Evolutionary conservation across 345 rosid genomes (phyloP), one percentile per base, ranked within the genome.

Genomic region (Odontarrhena argentea): DNA sequence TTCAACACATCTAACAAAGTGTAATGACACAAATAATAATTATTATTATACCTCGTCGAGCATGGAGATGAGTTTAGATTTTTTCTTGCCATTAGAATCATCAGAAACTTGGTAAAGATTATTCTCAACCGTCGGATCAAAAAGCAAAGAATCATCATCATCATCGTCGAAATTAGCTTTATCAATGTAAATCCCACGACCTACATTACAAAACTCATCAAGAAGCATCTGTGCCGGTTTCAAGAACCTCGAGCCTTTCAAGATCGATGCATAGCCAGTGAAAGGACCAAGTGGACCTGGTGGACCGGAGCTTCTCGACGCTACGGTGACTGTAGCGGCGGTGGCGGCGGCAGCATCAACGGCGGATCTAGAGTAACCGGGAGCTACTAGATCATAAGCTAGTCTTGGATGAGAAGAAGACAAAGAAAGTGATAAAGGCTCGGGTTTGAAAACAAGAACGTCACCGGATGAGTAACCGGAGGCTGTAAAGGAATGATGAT

Each of bases 211-310:
- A 54, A 92, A 76, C 79, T 89, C 96, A 59, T 87, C 93, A 41
- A 92, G 84, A 65, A 92, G 79, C 75, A 79, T 83, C 55, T 92
- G 96, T 0, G 98, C 91, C 3, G 98, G 98, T 76, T 79, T 89
- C 82, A 92, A 73, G 72, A 92, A 92, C 63, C 85, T 87, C 4
- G 98, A 92, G 38, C 86, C 97, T 56, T 84, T 85, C 52, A 92
- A 69, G 61, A 92, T 80, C 65, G 88, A 87, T 56, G 93, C 82
- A 49, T 92, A 87, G 1, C 96, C 97, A 1, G 93, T 86, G 61
- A 89, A 92, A 0, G 96, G 91, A 0, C 78, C 78, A 0, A 75
- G 67, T 1, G 93, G 97, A 4, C 76, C 78, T 6, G 83, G 67
- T 1, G 93, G 97, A 4, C 76, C 78, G 5, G 83, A 70, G 72